Evolutionary conservation across 1,139 yeast genomes (phyloP), one percentile per base, ranked within the genome.

Genomic region (Chernovozyma sophiae-reginae): DNA sequence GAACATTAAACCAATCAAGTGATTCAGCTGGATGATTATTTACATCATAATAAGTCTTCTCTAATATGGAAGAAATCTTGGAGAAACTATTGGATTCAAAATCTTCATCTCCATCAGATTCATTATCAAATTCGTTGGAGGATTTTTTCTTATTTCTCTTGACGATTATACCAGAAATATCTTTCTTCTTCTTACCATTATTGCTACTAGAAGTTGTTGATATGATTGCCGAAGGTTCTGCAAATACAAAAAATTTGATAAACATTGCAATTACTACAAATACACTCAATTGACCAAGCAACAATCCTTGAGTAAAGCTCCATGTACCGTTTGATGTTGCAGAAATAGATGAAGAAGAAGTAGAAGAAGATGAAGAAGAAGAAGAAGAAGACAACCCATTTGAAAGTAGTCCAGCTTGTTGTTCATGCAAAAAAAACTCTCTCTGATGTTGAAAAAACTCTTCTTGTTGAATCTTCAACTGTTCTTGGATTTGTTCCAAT

Each of bases 1-100:
- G 67, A 1, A 92, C 97, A 51, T 92, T 92, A 56, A 92, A 87
- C 98, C 99, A 92, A 58, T 92, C 98, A 39, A 92, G 65, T 0
- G 96, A 83, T 62, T 92, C 99, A 0, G 97, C 77, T 3, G 82
- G 69, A 56, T 94, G 98, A 18, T 80, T 80, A 31, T 81, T 79
- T 1, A 92, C 97, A 53, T 92, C 87, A 57, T 94, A 94, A 54
- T 87, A 89, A 0, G 97, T 89, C 53, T 89, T 90, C 47, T 90
- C 97, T 36, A 92, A 65, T 22, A 90, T 86, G 0, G 81, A 48
- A 50, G 52, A 37, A 5, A 58, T 47, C 30, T 51, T 56, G 3
- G 49, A 37, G 24, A 44, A 40, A 13, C 43, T 46, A 18, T 33
- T 11, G 3, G 34, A 25, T n/a, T 39, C 25, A 42, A 41, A 2